Evolutionary conservation across 2,329 filamentous ascomycete species (phyloP).

Genomic region (Neophaeococcomyces aloes): DNA sequence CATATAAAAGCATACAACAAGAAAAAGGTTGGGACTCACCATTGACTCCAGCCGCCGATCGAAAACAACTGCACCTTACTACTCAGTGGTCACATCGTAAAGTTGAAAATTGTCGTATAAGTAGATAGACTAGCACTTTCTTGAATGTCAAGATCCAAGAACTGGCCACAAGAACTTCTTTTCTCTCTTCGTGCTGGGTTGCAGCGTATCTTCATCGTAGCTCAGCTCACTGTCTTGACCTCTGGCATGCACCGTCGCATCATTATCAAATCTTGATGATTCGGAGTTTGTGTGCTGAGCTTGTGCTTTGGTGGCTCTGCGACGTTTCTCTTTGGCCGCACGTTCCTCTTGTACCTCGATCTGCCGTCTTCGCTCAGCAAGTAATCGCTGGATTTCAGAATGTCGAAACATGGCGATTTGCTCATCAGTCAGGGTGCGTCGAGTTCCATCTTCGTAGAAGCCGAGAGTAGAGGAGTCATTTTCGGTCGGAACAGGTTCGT

Average conservation of each 20-base stretch:
- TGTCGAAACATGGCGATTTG: slow-evolving; percentile 86
- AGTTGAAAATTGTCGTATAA: neutral
- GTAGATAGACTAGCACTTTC: neutral
- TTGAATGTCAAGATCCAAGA: neutral
- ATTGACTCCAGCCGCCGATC: neutral
- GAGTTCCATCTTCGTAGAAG: slow-evolving; percentile 76
- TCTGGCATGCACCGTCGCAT: slow-evolving; percentile 6
- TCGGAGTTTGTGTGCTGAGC: neutral
- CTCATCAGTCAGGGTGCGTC: slow-evolving; percentile 81
- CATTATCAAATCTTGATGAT: slow-evolving; percentile 11
- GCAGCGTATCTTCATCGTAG: slow-evolving; percentile 1
- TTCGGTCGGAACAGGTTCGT: slow-evolving; percentile 12
- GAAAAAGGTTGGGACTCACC: slow-evolving; percentile 10
- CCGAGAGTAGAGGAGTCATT: slow-evolving; percentile 47
- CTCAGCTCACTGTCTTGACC: neutral
- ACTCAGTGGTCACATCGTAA: no score
- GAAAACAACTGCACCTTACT: neutral
- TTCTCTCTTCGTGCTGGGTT: neutral
- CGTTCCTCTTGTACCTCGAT: slow-evolving; percentile 12
- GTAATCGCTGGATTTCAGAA: slow-evolving; percentile 67
- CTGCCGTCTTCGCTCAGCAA: slow-evolving; percentile 38
- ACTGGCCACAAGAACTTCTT: slow-evolving; percentile 19
- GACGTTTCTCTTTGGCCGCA: slow-evolving; percentile 3
- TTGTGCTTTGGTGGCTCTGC: neutral
- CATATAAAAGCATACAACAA: slow-evolving; percentile 34